phyloP scores from a whole-genome alignment of 805 yeast species.

The Saccharomycopsis sp. region DNA sequence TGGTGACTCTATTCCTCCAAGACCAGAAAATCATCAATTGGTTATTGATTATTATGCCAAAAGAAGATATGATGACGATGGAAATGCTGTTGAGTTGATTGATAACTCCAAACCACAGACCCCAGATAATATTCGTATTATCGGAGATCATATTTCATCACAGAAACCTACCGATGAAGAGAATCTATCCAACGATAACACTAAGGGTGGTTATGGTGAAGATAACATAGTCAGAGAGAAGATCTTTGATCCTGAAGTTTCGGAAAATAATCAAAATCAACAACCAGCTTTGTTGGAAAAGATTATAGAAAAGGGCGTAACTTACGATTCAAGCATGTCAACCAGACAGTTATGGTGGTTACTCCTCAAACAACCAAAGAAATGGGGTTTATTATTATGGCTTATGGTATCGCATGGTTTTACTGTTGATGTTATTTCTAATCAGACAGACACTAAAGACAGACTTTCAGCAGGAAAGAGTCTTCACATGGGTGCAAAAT shows the following conservation, averaged over 20 bases:
- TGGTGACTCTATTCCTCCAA: slow-evolving; percentile 62
- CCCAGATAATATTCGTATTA: slow-evolving; percentile 22
- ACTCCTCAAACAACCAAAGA: slow-evolving; percentile 38
- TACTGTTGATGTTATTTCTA: slow-evolving; percentile 52
- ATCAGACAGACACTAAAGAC: slow-evolving; percentile 37
- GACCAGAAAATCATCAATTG: slow-evolving; percentile 50
- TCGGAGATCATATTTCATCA: slow-evolving; percentile 20
- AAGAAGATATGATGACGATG: slow-evolving; percentile 35
- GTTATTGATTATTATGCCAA: slow-evolving; percentile 63
- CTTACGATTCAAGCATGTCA: no score
- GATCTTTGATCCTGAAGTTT: no score
- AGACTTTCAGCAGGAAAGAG: slow-evolving; percentile 38
- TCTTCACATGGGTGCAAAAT: slow-evolving; percentile 54
- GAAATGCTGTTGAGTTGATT: slow-evolving; percentile 19
- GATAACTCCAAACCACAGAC: slow-evolving; percentile 13
- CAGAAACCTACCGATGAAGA: slow-evolving; percentile 20
- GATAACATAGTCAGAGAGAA: background rate
- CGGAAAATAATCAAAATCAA: slow-evolving; percentile 4
- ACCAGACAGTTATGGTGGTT: slow-evolving; percentile 35
- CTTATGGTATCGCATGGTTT: slow-evolving; percentile 52
- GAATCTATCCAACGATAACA: slow-evolving; percentile 18
- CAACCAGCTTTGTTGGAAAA: slow-evolving; percentile 24
- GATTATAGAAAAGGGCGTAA: no score
- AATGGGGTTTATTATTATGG: slow-evolving; percentile 50
- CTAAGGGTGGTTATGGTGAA: background rate